A percentile compares a stretch with the other conserved stretches of the same genome.
Conservation (phyloP, 495 filamentous ascomycete genomes). For the Penicillium subrubescens region DNA sequence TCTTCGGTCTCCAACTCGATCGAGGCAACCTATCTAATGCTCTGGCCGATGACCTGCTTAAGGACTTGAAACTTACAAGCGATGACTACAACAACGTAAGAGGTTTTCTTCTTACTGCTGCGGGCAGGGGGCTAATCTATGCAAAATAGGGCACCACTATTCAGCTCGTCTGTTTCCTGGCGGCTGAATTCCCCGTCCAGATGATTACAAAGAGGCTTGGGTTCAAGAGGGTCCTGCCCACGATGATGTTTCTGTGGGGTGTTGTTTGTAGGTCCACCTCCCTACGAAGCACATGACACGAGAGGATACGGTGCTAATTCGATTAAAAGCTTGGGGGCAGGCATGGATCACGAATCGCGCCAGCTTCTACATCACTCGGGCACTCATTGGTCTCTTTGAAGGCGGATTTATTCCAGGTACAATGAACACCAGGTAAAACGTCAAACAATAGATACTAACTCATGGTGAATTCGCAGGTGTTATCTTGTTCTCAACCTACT, state of each 20-base stretch:
- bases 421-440: background rate
- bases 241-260: background rate
- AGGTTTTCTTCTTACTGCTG: background rate
- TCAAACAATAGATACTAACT: background rate
- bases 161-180: background rate
- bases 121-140: background rate
- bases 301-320: background rate
- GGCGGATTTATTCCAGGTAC: slow-evolving; percentile 1
- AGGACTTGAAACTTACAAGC: background rate
- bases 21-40: slow-evolving; percentile 3
- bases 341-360: slow-evolving; percentile 1
- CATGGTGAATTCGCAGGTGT: background rate
- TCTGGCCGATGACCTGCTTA: background rate
- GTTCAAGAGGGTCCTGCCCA: background rate
- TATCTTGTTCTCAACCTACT: slow-evolving; percentile 2
- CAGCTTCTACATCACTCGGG: background rate
- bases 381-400: slow-evolving; percentile 2
- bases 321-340: background rate
- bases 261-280: background rate
- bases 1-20: slow-evolving; percentile 3
- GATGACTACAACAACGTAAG: slow-evolving; percentile 4
- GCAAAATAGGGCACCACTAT: background rate
- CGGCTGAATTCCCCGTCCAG: background rate
- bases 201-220: background rate
- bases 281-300: background rate